Base-by-base conservation (phyloP, 2,329 filamentous ascomycete genomes). In the Hymenoscyphus occultus region DNA sequence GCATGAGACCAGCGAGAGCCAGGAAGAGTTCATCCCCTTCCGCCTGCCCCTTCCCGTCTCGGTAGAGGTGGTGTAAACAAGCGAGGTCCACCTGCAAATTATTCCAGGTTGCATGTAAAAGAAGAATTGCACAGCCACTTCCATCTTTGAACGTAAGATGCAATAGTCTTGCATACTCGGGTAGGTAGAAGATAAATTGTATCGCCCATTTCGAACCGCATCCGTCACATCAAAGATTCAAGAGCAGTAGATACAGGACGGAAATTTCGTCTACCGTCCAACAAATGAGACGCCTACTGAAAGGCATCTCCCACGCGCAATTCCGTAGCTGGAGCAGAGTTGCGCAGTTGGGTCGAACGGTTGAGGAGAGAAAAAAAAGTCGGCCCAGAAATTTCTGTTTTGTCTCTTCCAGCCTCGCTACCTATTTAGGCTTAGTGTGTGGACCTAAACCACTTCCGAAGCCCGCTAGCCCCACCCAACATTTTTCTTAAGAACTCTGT, bases 201-300 rank as follows among this genome's bases (percentile, higher is more conserved):
- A 85, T 87, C 88, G 84, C 87, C 87, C 87, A 87, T 89, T 91
- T 82, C 90, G 90, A 92, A 89, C 90, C 83, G 87, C 89, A 80
- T 87, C 87, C 86, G 85, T 91, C 90, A 92, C 82, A 82, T 81
- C 78, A 79, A 79, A 69, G 67, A 88, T 85, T 92, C 89, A 84
- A 90, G 88, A 88, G 89, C 87, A 91, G 90, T 88, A 92, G 90
- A 92, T 92, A 92, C 90, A 88, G 88, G 88, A 86, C 83, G 89
- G 85, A 77, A 75, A 72, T 78, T 85, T 78, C 71, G 79, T 90
- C 86, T 90, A 77, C 83, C 87, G 84, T 87, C 82, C 84, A 81
- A 79, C 79, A 77, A 51, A 71, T 70, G 77, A 78, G 77, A 77
- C 77, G 74, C 78, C 81, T 85, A 85, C 79, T 85, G 84, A 84